Evolutionary conservation across 352 stramenopile species (phyloP).

Genomic region (Discostella stelligera): DNA sequence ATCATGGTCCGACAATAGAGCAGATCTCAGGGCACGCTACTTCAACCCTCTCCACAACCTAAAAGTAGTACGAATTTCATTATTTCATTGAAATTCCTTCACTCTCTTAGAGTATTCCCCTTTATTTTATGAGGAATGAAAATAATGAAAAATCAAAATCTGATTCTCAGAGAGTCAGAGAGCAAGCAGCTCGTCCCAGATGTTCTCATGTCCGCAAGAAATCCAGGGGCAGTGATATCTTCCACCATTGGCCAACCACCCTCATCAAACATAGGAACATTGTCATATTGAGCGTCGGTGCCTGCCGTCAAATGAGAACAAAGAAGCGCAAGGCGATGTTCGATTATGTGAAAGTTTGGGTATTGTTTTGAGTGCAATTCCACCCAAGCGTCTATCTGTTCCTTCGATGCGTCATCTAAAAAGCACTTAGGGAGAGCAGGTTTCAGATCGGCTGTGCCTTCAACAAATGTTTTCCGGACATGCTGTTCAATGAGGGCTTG

Average conservation of each 20-base stretch:
- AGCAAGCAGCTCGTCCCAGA: slow-evolving; percentile 38
- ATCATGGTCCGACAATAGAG: no score
- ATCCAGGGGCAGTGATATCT: slow-evolving; percentile 37
- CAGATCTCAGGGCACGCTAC: no score
- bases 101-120: no score
- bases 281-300: slow-evolving; percentile 63
- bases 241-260: slow-evolving; percentile 69
- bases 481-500: slow-evolving; percentile 52
- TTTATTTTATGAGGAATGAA: no score
- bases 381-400: slow-evolving; percentile 69
- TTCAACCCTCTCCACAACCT: no score
- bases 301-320: slow-evolving; percentile 63
- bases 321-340: slow-evolving; percentile 73
- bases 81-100: no score
- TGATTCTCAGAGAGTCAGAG: slow-evolving; percentile 18
- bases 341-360: slow-evolving; percentile 62
- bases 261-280: slow-evolving; percentile 83
- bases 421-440: slow-evolving; percentile 41
- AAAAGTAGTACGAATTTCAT: no score
- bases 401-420: slow-evolving; percentile 36
- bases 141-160: not conserved
- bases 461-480: slow-evolving; percentile 61
- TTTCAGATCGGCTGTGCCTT: slow-evolving; percentile 38
- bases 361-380: slow-evolving; percentile 68
- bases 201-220: slow-evolving; percentile 42